A percentile compares a stretch with the other conserved stretches of the same genome.
phyloP scores from a whole-genome alignment of 257 asterid species.

The Solanum medicagineum region DNA sequence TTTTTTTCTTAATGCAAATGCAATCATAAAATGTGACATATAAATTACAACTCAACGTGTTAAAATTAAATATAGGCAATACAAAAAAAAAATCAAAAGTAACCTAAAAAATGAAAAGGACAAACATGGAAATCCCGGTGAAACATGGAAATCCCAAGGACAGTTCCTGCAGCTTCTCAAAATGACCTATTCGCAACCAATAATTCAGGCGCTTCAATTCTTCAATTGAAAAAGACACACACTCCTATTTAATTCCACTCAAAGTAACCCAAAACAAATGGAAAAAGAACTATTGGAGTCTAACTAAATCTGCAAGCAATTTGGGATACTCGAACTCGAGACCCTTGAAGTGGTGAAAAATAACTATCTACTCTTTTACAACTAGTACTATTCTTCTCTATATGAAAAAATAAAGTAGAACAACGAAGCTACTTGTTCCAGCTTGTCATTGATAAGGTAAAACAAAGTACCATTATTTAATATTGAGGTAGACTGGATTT shows the following conservation, averaged over 20 bases:
- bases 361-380: not conserved
- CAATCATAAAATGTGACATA: too few relatives aligned
- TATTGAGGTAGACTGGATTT: not conserved
- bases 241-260: not conserved
- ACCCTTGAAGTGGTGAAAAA: too few relatives aligned
- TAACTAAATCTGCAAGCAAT: too few relatives aligned
- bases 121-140: too few relatives aligned
- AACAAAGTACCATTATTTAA: not conserved
- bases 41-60: too few relatives aligned
- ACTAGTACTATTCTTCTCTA: not conserved
- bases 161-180: not conserved
- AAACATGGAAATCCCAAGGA: not conserved
- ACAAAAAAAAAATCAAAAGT: too few relatives aligned
- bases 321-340: too few relatives aligned
- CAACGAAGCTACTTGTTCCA: not conserved
- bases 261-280: not conserved
- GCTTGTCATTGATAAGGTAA: not conserved
- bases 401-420: not conserved
- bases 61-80: too few relatives aligned
- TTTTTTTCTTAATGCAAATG: too few relatives aligned
- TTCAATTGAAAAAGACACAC: not conserved
- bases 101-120: too few relatives aligned
- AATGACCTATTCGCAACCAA: not conserved
- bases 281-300: too few relatives aligned
- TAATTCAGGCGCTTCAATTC: constrained; percentile 8